Evolutionary conservation across 768 basidiomycete genomes (phyloP).

Genomic region (Pleurotus tuoliensis): DNA sequence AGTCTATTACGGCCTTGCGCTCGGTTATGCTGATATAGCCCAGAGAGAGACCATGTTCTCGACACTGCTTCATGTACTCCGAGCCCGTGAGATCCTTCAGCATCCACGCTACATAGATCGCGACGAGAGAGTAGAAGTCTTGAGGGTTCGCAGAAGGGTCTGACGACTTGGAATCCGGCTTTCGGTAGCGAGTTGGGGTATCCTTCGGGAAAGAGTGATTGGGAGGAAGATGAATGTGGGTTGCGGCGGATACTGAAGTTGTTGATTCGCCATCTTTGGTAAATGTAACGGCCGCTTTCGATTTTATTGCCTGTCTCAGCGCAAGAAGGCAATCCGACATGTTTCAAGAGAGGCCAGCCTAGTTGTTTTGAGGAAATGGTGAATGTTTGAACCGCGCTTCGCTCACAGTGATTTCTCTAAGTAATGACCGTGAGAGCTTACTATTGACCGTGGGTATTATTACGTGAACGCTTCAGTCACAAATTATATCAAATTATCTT

Average conservation of each 20-base stretch:
- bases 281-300: conserved; percentile 48
- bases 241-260: conserved; percentile 49
- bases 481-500: too few species aligned
- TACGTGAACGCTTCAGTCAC: too few species aligned
- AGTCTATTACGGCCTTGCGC: conserved; percentile 81
- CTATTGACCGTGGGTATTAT: too few species aligned
- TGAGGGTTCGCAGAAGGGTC: conserved; percentile 39
- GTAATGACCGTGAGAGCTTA: too few species aligned
- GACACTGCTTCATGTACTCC: conserved; percentile 86
- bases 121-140: conserved; percentile 79
- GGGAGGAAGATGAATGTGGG: conserved; percentile 59
- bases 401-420: too few species aligned
- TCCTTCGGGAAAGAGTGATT: conserved; percentile 62
- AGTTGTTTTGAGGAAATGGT: too few species aligned
- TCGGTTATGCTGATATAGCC: conserved; percentile 87
- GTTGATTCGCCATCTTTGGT: conserved; percentile 37
- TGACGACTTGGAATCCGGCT: conserved; percentile 44
- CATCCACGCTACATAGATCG: conserved; percentile 83
- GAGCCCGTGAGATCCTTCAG: conserved; percentile 68
- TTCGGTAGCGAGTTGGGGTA: conserved; percentile 73
- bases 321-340: conserved; percentile 49
- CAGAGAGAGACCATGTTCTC: conserved; percentile 67
- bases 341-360: too few species aligned
- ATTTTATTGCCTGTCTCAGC: conserved; percentile 61
- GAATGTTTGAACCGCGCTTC: too few species aligned